Conservation (phyloP, 2,329 filamentous ascomycete genomes). For the Microsporum ferrugineum region DNA sequence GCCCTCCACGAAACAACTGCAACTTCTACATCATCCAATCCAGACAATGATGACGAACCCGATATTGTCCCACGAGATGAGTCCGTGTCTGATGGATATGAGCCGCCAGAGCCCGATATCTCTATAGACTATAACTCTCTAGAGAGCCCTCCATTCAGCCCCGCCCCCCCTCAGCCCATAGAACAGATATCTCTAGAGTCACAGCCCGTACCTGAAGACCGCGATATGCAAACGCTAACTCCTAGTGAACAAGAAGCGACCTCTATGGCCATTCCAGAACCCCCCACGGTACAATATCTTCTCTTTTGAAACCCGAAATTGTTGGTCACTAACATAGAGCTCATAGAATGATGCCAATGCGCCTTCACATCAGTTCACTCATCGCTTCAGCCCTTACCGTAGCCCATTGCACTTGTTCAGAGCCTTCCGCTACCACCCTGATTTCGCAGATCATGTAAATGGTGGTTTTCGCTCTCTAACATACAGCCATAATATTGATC, state of each 20-base stretch:
- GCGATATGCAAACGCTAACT: constrained; percentile 25
- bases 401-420: constrained; percentile 75
- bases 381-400: constrained; percentile 55
- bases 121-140: constrained; percentile 20
- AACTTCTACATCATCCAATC: neutral
- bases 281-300: constrained; percentile 14
- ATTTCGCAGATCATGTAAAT: constrained; percentile 55
- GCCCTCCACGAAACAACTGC: neutral
- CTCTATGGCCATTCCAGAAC: constrained; percentile 18
- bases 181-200: constrained; percentile 17
- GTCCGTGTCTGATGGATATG: constrained; percentile 42
- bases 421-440: constrained; percentile 80
- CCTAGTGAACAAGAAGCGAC: constrained; percentile 21
- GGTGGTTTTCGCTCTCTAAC: constrained; percentile 81
- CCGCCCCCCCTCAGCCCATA: constrained; percentile 26
- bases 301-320: neutral
- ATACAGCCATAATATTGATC: constrained; percentile 83
- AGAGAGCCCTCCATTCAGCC: constrained; percentile 35
- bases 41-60: constrained; percentile 8
- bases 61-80: constrained; percentile 19
- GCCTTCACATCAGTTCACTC: constrained; percentile 14
- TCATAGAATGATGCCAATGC: constrained; percentile 12
- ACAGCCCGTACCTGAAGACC: constrained; percentile 17
- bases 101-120: constrained; percentile 40
- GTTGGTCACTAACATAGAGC: neutral